phyloP scores from a whole-genome alignment of 495 filamentous ascomycete species.

The Penicillium malachiteum region DNA sequence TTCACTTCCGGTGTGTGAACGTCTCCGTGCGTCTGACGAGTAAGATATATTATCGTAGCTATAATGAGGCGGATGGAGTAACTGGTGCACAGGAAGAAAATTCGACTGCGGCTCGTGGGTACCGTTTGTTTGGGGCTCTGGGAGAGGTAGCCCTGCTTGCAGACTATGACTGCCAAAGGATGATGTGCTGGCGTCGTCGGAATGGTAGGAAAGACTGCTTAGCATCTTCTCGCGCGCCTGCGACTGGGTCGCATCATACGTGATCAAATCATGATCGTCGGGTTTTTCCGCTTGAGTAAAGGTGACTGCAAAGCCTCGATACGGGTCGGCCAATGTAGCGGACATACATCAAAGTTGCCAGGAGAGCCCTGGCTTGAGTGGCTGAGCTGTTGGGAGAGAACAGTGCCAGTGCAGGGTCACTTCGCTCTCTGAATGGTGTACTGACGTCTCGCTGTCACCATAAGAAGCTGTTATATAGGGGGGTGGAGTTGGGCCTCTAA shows the following conservation, averaged over 20 bases:
- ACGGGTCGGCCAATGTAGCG: constrained; percentile 43
- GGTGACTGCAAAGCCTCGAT: constrained; percentile 41
- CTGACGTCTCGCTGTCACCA: background rate
- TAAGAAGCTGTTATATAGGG: constrained; percentile 2
- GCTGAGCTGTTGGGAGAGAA: constrained; percentile 5
- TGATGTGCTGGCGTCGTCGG: constrained; percentile 29
- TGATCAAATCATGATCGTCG: constrained; percentile 28
- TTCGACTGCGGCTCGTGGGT: constrained; percentile 26
- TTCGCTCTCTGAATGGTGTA: constrained; percentile 4
- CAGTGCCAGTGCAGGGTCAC: background rate
- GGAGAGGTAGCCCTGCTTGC: constrained; percentile 31
- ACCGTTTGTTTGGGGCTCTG: constrained; percentile 24
- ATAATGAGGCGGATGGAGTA: constrained; percentile 35
- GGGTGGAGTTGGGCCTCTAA: background rate
- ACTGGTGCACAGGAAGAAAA: constrained; percentile 31
- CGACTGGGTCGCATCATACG: constrained; percentile 32
- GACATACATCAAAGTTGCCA: constrained; percentile 46
- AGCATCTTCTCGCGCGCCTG: constrained; percentile 30
- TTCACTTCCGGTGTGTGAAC: constrained; percentile 28
- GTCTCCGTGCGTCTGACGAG: constrained; percentile 33
- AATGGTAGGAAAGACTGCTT: constrained; percentile 29
- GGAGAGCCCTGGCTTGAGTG: constrained; percentile 34
- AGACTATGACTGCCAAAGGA: constrained; percentile 30
- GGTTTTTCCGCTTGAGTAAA: constrained; percentile 26
- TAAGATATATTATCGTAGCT: constrained; percentile 27